These are phyloP conservation scores for Sporothrix euskadiensis DNA, from an alignment of 2,329 filamentous ascomycete species.

Conservation along the genomic window DNA sequence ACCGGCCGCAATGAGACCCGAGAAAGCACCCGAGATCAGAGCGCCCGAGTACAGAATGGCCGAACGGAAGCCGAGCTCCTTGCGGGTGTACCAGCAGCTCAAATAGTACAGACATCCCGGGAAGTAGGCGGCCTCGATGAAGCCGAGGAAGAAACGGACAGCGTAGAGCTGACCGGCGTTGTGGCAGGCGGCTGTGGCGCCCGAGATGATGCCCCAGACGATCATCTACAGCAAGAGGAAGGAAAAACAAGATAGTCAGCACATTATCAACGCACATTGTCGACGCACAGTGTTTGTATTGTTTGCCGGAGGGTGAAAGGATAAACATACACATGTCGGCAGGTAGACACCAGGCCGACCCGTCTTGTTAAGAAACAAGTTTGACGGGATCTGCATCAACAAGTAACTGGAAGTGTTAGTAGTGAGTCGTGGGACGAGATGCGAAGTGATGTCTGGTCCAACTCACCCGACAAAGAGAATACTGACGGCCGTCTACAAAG, in stretches of 20 bases:
- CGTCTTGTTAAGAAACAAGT: constrained; percentile 54
- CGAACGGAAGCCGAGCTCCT: constrained; percentile 61
- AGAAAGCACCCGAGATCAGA: constrained; percentile 66
- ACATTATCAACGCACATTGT: not conserved
- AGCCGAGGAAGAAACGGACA: constrained; percentile 47
- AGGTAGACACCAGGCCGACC: constrained; percentile 51
- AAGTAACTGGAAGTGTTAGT: constrained; percentile 43
- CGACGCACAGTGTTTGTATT: not conserved
- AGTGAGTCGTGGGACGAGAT: not conserved
- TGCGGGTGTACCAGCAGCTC: constrained; percentile 64
- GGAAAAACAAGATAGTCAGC: not conserved
- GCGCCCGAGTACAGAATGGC: constrained; percentile 60
- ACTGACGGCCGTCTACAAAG: constrained; percentile 47
- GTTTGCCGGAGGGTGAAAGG: not conserved
- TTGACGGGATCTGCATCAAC: constrained; percentile 54
- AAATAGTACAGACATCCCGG: constrained; percentile 43
- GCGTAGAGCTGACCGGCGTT: constrained; percentile 43
- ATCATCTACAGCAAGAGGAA: constrained; percentile 43
- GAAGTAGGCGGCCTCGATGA: constrained; percentile 45
- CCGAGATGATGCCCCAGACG: constrained; percentile 52
- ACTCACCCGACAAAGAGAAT: constrained; percentile 53
- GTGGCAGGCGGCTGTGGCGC: constrained; percentile 42
- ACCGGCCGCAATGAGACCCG: constrained; percentile 60
- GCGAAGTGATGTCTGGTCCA: not conserved
- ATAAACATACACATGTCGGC: constrained; percentile 44